Base-by-base conservation (phyloP, 2,329 filamentous ascomycete genomes). In the Fusarium citri region DNA sequence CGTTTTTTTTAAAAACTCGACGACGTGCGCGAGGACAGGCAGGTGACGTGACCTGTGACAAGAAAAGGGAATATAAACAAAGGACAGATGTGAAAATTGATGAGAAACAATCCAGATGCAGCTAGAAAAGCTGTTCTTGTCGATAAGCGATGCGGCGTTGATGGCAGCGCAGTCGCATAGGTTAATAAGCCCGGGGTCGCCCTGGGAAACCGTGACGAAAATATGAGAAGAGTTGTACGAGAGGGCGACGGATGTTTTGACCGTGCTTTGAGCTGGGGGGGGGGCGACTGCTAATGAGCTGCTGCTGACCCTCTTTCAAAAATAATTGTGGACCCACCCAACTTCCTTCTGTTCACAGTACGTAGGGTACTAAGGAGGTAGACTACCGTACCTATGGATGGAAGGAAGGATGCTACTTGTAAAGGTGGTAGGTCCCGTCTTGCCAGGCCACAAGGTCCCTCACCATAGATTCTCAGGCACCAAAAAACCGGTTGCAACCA, bases 121-220 rank as follows among this genome's bases (percentile, higher is more conserved):
- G 62, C 64, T 63, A 61, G 50, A 53, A 54, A 54, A 63, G 62
- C 57, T 69, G 61, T 66, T 56, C 51, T 60, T 65, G 60, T 57
- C 55, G 72, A 71, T 65, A 49, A 64, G 66, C 70, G 62, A 72
- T 72, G 73, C 68, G 69, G 62, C 70, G 59, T 60, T 68, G 73
- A 72, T 75, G 73, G 66, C 57, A 75, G 73, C 70, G 73, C 68
- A 67, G 64, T 75, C 73, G 73, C 73, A 76, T 74, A 53, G 31
- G 49, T 53, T 53, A 50, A 50, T 64, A 48, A 64, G 66, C 69
- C 73, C 66, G 41, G 63, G 72, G 73, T 75, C 73, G 73, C 73
- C 73, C 73, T 74, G 55, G 73, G 73, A 73, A 72, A 75, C 73
- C 55, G 70, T 69, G 65, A 76, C 68, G 66, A 75, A 75, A 74